Evolutionary conservation across 2,329 filamentous ascomycete species (phyloP).

Genomic region (Pseudonectria buxi): DNA sequence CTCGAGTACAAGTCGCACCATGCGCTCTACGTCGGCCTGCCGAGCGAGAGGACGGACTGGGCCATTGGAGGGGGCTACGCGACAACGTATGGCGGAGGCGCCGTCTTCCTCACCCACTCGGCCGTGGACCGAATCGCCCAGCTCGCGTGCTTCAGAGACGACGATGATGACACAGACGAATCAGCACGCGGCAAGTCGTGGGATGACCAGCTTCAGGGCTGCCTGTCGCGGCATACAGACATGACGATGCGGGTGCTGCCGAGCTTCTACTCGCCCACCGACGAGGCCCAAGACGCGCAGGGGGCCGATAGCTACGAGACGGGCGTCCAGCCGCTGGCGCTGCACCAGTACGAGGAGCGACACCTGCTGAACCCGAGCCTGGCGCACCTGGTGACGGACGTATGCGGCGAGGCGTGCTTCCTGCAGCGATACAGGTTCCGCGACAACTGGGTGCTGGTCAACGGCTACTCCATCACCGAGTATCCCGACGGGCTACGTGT

Average conservation of each 20-base stretch:
- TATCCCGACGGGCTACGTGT: constrained; percentile 32
- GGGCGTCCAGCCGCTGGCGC: constrained; percentile 33
- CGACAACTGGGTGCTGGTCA: constrained; percentile 42
- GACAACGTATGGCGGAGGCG: constrained; percentile 39
- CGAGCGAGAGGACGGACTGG: constrained; percentile 39
- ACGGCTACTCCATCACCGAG: constrained; percentile 38
- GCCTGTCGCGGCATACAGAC: constrained; percentile 28
- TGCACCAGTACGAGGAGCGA: constrained; percentile 33
- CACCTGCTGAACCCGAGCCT: constrained; percentile 34
- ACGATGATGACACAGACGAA: constrained; percentile 6
- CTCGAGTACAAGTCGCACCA: constrained; percentile 25
- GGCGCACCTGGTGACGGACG: constrained; percentile 35
- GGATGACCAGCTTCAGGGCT: constrained; percentile 36
- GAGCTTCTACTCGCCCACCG: constrained; percentile 34
- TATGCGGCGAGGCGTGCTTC: constrained; percentile 40
- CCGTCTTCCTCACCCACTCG: constrained; percentile 33
- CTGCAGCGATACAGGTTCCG: constrained; percentile 40
- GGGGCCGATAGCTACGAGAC: constrained; percentile 30
- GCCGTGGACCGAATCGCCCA: constrained; percentile 28
- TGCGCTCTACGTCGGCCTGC: constrained; percentile 36
- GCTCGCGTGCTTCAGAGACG: constrained; percentile 30
- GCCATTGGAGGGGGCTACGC: constrained; percentile 28
- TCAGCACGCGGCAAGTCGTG: constrained; percentile 26
- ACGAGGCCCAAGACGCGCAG: constrained; percentile 23
- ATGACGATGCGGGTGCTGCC: constrained; percentile 36